phyloP scores from a whole-genome alignment of 345 rosid species.

The Combretum micranthum region DNA sequence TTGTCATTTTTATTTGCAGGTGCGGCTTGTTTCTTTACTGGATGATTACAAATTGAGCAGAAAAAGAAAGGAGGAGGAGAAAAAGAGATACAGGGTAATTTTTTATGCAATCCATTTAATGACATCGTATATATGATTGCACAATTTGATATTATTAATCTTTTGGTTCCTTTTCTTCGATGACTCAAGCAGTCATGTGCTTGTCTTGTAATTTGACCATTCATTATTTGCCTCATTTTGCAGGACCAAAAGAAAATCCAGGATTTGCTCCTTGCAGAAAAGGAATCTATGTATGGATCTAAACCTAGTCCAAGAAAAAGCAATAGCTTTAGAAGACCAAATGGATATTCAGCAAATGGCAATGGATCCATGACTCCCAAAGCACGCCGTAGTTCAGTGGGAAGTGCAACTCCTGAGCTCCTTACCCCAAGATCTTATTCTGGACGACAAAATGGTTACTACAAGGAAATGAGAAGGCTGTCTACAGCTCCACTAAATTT shows the following conservation, averaged over 20 bases:
- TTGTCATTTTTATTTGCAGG: constrained; percentile 30
- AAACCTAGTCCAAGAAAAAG: constrained; percentile 89
- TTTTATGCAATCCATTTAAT: neutral
- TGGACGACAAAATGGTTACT: constrained; percentile 83
- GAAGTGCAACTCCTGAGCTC: constrained; percentile 70
- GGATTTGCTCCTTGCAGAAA: constrained; percentile 76
- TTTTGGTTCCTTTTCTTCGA: neutral
- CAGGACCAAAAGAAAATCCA: constrained; percentile 98
- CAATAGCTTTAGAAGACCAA: constrained; percentile 76
- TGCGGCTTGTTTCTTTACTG: constrained; percentile 64
- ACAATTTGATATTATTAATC: neutral
- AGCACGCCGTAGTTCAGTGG: constrained; percentile 72
- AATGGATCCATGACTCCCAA: constrained; percentile 89
- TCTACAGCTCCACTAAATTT: constrained; percentile 77
- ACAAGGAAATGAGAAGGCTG: constrained; percentile 77
- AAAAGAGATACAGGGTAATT: constrained; percentile 72
- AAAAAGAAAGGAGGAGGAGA: constrained; percentile 80
- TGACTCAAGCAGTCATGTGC: too few species aligned
- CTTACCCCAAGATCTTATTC: constrained; percentile 89
- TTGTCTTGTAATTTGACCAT: too few species aligned
- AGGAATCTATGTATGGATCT: constrained; percentile 86
- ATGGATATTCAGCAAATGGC: constrained; percentile 65
- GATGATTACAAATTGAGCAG: constrained; percentile 86
- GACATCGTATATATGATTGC: neutral
- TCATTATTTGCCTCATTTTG: constrained; percentile 1